phyloP scores from a whole-genome alignment of 768 basidiomycete species.

The Boletus fagicola region DNA sequence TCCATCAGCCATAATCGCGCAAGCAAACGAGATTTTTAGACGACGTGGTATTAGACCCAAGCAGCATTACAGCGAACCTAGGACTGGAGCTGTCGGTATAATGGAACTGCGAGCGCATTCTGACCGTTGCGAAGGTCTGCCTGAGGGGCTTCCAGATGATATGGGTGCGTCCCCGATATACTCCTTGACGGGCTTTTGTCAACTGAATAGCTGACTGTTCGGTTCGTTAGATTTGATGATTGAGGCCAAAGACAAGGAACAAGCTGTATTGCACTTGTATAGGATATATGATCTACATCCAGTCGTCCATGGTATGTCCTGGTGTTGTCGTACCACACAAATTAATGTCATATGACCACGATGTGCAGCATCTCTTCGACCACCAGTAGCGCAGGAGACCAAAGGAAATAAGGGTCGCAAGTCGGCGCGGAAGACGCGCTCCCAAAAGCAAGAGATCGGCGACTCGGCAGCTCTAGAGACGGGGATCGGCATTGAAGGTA shows the following conservation, averaged over 20 bases:
- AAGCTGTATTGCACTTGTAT: conserved; percentile 85
- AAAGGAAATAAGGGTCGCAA: conserved; percentile 48
- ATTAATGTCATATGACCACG: neutral
- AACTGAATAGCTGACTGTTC: neutral
- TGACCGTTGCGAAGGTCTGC: conserved; percentile 72
- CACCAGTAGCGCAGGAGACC: conserved; percentile 39
- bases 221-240: conserved; percentile 73
- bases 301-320: conserved; percentile 53
- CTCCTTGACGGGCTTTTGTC: neutral
- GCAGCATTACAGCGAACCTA: conserved; percentile 89
- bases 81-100: conserved; percentile 76
- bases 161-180: conserved; percentile 45
- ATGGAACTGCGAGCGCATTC: conserved; percentile 90
- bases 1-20: conserved; percentile 64
- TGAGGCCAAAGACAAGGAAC: conserved; percentile 92
- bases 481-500: conserved; percentile 2
- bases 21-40: conserved; percentile 71
- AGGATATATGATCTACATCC: conserved; percentile 70
- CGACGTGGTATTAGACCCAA: conserved; percentile 82
- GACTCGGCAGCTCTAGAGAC: conserved; percentile 19
- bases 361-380: conserved; percentile 38
- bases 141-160: conserved; percentile 60
- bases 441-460: conserved; percentile 33
- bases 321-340: neutral
- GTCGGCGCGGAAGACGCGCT: conserved; percentile 20